phyloP scores from a whole-genome alignment of 2,329 filamentous ascomycete species.

The Fusarium napiforme region DNA sequence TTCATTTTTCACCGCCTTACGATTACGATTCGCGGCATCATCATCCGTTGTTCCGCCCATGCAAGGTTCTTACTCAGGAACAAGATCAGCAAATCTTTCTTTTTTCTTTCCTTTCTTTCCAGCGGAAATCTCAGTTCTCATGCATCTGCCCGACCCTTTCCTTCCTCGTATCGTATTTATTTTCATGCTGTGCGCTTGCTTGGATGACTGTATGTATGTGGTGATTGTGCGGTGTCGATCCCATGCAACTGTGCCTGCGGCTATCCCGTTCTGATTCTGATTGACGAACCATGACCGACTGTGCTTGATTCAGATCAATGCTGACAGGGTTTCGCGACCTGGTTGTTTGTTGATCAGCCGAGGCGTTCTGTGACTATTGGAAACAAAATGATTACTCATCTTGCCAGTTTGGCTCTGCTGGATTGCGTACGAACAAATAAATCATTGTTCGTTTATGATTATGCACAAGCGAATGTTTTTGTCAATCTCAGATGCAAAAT shows the following conservation, averaged over 20 bases:
- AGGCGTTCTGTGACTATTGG: neutral
- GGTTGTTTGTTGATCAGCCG: constrained; percentile 2
- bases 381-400: neutral
- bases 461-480: neutral
- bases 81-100: neutral
- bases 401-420: neutral
- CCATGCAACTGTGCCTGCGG: constrained; percentile 26
- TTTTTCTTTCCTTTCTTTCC: neutral
- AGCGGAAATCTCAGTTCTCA: constrained; percentile 8
- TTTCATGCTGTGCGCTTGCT: constrained; percentile 5
- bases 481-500: neutral
- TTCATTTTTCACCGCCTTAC: constrained; percentile 27
- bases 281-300: constrained; percentile 22
- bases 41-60: neutral
- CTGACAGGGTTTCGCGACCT: constrained; percentile 13
- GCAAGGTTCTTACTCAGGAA: neutral
- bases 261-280: constrained; percentile 12
- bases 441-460: neutral
- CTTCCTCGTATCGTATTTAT: constrained; percentile 23
- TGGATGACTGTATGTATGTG: neutral
- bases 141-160: constrained; percentile 3
- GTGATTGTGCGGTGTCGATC: constrained; percentile 26
- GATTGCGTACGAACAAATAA: neutral
- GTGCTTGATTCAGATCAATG: constrained; percentile 22
- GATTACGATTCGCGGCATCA: constrained; percentile 6